Evolutionary conservation across 1,284 basidiomycete species (phyloP).

Genomic region (Ustilago nuda): DNA sequence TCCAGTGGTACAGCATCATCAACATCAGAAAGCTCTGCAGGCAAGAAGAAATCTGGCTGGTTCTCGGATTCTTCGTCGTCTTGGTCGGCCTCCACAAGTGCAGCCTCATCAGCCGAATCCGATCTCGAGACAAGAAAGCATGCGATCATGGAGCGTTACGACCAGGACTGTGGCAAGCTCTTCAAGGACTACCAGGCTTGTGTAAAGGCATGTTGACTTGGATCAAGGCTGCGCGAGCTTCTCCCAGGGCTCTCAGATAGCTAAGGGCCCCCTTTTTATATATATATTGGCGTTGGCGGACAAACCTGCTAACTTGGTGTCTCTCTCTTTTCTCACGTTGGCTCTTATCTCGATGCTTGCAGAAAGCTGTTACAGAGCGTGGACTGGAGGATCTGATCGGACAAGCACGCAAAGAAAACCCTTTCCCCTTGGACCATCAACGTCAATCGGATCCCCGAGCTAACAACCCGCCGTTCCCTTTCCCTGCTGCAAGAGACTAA

Average conservation of each 20-base stretch:
- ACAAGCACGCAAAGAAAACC: constrained; percentile 75
- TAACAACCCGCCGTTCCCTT: constrained; percentile 61
- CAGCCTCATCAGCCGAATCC: constrained; percentile 22
- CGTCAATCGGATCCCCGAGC: constrained; percentile 21
- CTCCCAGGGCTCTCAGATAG: too few relatives aligned
- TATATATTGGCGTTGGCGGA: neutral
- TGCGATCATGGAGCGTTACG: constrained; percentile 72
- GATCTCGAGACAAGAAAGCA: constrained; percentile 32
- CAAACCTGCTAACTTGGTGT: neutral
- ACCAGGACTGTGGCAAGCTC: constrained; percentile 81
- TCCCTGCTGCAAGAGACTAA: constrained; percentile 50
- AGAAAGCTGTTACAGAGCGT: constrained; percentile 85
- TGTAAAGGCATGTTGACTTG: constrained; percentile 75
- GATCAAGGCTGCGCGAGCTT: neutral
- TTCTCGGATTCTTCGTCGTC: constrained; percentile 29
- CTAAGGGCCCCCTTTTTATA: too few relatives aligned
- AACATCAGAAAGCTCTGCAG: neutral
- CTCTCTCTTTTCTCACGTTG: neutral
- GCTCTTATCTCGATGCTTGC: constrained; percentile 4
- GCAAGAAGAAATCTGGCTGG: constrained; percentile 34
- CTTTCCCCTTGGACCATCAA: constrained; percentile 63
- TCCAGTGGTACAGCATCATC: constrained; percentile 10
- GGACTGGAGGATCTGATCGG: constrained; percentile 80
- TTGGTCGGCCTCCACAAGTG: constrained; percentile 21
- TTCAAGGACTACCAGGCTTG: constrained; percentile 84